phyloP scores from a whole-genome alignment of 768 basidiomycete species.

The Naematelia aurantialba region DNA sequence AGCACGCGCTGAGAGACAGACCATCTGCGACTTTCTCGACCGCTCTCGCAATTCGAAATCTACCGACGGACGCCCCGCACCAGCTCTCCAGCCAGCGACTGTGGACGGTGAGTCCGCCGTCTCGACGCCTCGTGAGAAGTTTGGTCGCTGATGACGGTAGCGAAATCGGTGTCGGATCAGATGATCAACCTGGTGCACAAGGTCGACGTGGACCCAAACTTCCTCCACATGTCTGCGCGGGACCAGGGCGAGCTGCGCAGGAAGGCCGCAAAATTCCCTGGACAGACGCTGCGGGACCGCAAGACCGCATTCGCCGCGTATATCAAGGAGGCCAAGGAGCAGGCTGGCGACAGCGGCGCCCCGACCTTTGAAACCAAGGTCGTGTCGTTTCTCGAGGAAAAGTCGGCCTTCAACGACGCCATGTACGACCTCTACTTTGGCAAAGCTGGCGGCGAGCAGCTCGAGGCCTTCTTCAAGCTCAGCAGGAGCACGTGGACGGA shows the following conservation, averaged over 20 bases:
- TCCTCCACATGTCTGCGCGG: slow-evolving; percentile 62
- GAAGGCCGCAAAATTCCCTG: slow-evolving; percentile 52
- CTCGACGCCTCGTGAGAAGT: not conserved
- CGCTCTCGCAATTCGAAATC: slow-evolving; percentile 75
- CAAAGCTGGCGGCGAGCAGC: slow-evolving; percentile 30
- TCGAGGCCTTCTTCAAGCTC: slow-evolving; percentile 47
- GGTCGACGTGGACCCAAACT: slow-evolving; percentile 61
- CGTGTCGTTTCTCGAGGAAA: slow-evolving; percentile 47
- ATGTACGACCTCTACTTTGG: slow-evolving; percentile 44
- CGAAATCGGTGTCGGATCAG: slow-evolving; percentile 52
- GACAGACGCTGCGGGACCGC: slow-evolving; percentile 55
- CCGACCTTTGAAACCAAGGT: slow-evolving; percentile 38
- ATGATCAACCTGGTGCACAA: slow-evolving; percentile 63
- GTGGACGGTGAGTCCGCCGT: slow-evolving; percentile 58
- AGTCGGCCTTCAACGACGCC: slow-evolving; percentile 41
- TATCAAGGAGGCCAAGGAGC: slow-evolving; percentile 56
- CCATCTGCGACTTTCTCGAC: slow-evolving; percentile 75
- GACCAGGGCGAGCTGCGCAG: slow-evolving; percentile 57
- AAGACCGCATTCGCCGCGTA: slow-evolving; percentile 57
- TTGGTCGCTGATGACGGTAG: slow-evolving; percentile 7
- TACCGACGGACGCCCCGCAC: slow-evolving; percentile 60
- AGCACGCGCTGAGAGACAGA: slow-evolving; percentile 51
- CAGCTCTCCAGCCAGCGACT: slow-evolving; percentile 72
- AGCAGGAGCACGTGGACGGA: slow-evolving; percentile 46
- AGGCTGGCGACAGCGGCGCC: slow-evolving; percentile 11